phyloP scores from a whole-genome alignment of 306 rosid genomes.

The Glycine tomentella region DNA sequence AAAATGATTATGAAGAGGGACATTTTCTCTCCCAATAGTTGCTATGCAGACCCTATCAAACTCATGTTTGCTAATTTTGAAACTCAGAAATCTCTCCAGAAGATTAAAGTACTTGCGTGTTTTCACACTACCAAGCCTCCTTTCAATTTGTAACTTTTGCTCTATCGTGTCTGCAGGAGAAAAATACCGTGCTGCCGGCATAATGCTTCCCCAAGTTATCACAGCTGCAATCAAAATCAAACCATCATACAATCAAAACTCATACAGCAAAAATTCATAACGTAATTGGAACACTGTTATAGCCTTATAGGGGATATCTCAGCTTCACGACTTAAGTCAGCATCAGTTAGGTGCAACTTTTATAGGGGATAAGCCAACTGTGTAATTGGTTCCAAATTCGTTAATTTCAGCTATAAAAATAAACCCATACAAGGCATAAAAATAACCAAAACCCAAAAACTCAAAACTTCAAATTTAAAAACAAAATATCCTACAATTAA shows the following conservation, averaged over 20 bases:
- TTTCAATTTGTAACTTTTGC: constrained; percentile 62
- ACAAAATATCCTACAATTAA: constrained; percentile 1
- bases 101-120: constrained; percentile 64
- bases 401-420: too few species aligned
- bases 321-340: too few species aligned
- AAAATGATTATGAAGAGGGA: constrained; percentile 69
- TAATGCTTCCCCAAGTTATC: constrained; percentile 48
- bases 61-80: constrained; percentile 55
- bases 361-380: too few species aligned
- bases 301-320: too few species aligned
- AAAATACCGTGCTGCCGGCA: constrained; percentile 60
- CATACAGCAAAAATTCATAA: not conserved
- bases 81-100: constrained; percentile 58
- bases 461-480: not conserved
- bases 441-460: not conserved
- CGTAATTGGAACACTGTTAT: not conserved
- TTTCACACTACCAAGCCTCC: constrained; percentile 59
- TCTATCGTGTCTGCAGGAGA: constrained; percentile 53
- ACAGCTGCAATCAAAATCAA: constrained; percentile 52
- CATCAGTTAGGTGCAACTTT: too few species aligned
- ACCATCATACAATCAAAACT: constrained; percentile 24
- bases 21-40: constrained; percentile 68
- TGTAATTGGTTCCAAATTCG: too few species aligned
- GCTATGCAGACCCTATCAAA: constrained; percentile 64
- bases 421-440: not conserved